Base-by-base conservation (phyloP, 306 rosid species). In the Leucaena leucocephala region DNA sequence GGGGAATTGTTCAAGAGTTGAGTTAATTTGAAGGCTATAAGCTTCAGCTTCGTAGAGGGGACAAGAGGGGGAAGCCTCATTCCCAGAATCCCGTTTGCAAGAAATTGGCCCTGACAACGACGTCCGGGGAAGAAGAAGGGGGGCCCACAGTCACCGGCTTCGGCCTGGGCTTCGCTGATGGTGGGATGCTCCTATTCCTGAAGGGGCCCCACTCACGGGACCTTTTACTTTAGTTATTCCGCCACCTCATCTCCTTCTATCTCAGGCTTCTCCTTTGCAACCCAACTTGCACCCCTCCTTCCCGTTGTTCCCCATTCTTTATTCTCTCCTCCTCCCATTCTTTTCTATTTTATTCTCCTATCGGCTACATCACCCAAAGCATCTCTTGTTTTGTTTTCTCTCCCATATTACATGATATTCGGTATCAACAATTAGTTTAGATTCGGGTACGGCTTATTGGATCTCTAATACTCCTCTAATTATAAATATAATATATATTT, bases 201-300 rank as follows among this genome's bases (percentile, higher is more conserved):
- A 5, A 61, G 82, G 82, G 82, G 81, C 34, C 88, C 72, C 82
- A 78, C 84, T 65, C 86, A 83, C 78, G 55, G 59, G 76, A 64
- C 76, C 75, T 68, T 78, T 45, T 43, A 0, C 73, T 68, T 68
- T 68, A 68, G 78, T 50, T 52, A 82, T 81, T 81, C 84, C 69
- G 49, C 78, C 83, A 83, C 48, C 76, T 84, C 84, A 63, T 74
- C 64, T 19, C 52, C 0, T 0, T 46, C 5, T 57, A n/a, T n/a
- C 13, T 2, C 27, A 27, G 1, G 57, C 68, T 27, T 27, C 27
- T 27, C 17, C 40, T 34, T 27, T n/a, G 0, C 69, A 6, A 36
- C 13, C 27, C 27, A 27, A 27, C 27, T 27, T 27, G 27, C 27
- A 27, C 27, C 27, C 27, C 27, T 1, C 27, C 1, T 27, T 27